Percentiles rank a stretch among this genome's conserved stretches.
phyloP scores from a whole-genome alignment of 2,329 filamentous ascomycete genomes.

The Albifimbria verrucaria region DNA sequence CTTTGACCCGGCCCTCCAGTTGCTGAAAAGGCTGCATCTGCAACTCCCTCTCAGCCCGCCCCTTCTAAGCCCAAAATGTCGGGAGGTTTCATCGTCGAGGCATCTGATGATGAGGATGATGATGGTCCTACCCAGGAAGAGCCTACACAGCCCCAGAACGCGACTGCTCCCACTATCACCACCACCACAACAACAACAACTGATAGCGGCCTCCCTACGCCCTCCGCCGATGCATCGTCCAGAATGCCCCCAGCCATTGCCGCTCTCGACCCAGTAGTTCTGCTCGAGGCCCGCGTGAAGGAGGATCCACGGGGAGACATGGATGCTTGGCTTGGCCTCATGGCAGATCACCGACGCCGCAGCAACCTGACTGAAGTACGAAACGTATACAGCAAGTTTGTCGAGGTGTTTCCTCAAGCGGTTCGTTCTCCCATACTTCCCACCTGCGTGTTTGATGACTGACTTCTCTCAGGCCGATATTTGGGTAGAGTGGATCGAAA shows the following conservation, averaged over 20 bases:
- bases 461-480: constrained; percentile 70
- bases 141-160: constrained; percentile 10
- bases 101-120: constrained; percentile 56
- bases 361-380: constrained; percentile 80
- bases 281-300: constrained; percentile 85
- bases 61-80: constrained; percentile 55
- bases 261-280: constrained; percentile 65
- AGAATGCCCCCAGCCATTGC: constrained; percentile 34
- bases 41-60: constrained; percentile 23
- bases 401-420: constrained; percentile 83
- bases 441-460: constrained; percentile 11
- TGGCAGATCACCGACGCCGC: constrained; percentile 77
- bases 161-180: constrained; percentile 10
- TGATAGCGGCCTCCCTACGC: constrained; percentile 7
- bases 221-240: constrained; percentile 21
- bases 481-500: constrained; percentile 84
- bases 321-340: constrained; percentile 85
- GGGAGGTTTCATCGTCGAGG: constrained; percentile 58
- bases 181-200: constrained; percentile 11
- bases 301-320: constrained; percentile 91
- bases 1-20: constrained; percentile 35
- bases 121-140: constrained; percentile 22
- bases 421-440: constrained; percentile 58
- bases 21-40: constrained; percentile 22
- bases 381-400: constrained; percentile 78